phyloP scores from a whole-genome alignment of 768 basidiomycete genomes.

The Suillus alpinus region DNA sequence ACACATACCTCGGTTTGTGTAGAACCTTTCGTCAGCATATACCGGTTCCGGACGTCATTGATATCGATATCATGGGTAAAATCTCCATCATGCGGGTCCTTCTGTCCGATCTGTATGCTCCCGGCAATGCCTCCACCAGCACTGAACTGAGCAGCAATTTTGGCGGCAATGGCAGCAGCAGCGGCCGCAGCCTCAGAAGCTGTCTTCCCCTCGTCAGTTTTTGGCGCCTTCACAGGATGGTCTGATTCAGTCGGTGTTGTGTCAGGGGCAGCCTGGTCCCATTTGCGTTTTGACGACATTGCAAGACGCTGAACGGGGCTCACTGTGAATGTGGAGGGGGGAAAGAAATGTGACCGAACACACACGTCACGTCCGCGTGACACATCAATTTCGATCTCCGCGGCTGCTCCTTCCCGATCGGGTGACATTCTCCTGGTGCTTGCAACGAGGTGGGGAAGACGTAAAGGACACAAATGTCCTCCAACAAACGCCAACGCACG shows the following conservation, averaged over 20 bases:
- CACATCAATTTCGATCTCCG: slow-evolving; percentile 18
- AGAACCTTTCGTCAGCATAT: slow-evolving; percentile 88
- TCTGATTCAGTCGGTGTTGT: slow-evolving; percentile 38
- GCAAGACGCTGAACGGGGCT: neutral
- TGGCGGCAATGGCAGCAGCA: slow-evolving; percentile 87
- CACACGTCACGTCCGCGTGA: slow-evolving; percentile 11
- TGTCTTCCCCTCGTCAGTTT: slow-evolving; percentile 47
- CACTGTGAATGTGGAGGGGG: neutral
- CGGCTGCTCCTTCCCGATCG: slow-evolving; percentile 9
- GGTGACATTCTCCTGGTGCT: neutral
- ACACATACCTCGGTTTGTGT: slow-evolving; percentile 84
- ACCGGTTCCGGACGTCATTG: slow-evolving; percentile 93
- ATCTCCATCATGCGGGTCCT: slow-evolving; percentile 74
- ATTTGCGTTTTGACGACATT: slow-evolving; percentile 78
- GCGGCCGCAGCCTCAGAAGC: slow-evolving; percentile 64
- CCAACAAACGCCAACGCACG: slow-evolving; percentile 31
- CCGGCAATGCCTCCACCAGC: slow-evolving; percentile 38
- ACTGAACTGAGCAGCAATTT: slow-evolving; percentile 87
- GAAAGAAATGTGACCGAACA: slow-evolving; percentile 3
- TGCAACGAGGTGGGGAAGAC: slow-evolving; percentile 8
- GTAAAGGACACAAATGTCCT: slow-evolving; percentile 18
- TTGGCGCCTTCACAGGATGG: slow-evolving; percentile 43
- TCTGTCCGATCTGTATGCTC: slow-evolving; percentile 42
- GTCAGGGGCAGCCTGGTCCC: slow-evolving; percentile 67
- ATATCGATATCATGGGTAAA: slow-evolving; percentile 94